Conservation (phyloP, 768 basidiomycete species). For the Kwoniella pini region DNA sequence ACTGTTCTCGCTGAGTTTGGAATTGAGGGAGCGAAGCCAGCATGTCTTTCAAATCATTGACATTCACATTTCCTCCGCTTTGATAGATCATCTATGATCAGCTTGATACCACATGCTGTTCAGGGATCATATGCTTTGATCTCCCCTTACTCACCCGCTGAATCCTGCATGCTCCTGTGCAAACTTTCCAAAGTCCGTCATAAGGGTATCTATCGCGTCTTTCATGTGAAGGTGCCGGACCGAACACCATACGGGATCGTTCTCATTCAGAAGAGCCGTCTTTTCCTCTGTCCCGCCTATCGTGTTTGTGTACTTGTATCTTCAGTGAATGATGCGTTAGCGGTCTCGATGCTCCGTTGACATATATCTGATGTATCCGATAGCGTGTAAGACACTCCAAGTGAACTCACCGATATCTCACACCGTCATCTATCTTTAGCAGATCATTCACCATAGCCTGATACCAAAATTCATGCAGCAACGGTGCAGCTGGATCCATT, state of each 20-base stretch:
- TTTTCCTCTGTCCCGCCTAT: slow-evolving; percentile 83
- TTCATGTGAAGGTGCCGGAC: slow-evolving; percentile 98
- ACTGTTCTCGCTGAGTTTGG: slow-evolving; percentile 92
- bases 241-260: slow-evolving; percentile 85
- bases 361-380: not conserved
- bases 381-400: not conserved
- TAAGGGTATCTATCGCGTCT: slow-evolving; percentile 94
- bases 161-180: slow-evolving; percentile 92
- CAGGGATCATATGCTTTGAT: not conserved
- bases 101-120: slow-evolving; percentile 12
- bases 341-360: too few relatives aligned
- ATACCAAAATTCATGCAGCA: slow-evolving; percentile 97
- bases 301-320: slow-evolving; percentile 92
- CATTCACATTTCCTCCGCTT: slow-evolving; percentile 76
- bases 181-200: slow-evolving; percentile 94
- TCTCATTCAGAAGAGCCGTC: slow-evolving; percentile 77
- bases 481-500: slow-evolving; percentile 87
- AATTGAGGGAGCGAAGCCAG: slow-evolving; percentile 90
- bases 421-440: slow-evolving; percentile 81
- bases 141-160: slow-evolving; percentile 66
- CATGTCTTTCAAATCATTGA: slow-evolving; percentile 99
- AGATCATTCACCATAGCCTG: slow-evolving; percentile 98
- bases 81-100: not conserved
- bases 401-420: slow-evolving; percentile 73
- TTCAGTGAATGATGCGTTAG: slow-evolving; percentile 47